Base-by-base conservation (phyloP, 2,329 filamentous ascomycete species). In the Monosporascus sp. region DNA sequence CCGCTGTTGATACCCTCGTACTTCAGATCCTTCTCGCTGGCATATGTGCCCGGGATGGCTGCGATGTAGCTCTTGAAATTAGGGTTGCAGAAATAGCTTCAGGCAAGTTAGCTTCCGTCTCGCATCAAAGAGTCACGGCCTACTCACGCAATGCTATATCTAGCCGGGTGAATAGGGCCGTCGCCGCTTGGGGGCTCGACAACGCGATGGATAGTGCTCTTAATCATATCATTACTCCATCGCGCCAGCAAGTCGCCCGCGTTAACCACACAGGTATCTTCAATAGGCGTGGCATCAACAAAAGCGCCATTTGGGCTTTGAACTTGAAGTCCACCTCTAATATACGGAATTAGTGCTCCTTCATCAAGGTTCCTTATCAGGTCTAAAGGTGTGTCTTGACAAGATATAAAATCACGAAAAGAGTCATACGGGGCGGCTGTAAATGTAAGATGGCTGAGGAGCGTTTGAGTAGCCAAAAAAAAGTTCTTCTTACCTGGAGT, bases 211-310 rank as follows among this genome's bases (percentile, higher is more conserved):
- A 91, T 83, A 4, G 92, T 97, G 66, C 88, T 93, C 74, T 88
- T 91, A 73, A 97, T 96, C 5, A 82, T 88, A 65, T 95, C 90
- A 65, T 97, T 97, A 58, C 88, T 90, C 92, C 91, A 96, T 50
- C 91, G 78, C 1, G 89, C 87, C 49, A 97, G 75, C 60, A 97
- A 68, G 67, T 97, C 92, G 1, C 91, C 92, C 0, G 91, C 91
- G 65, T 97, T 97, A 59, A 96, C 82, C 11, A 97, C 89, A 41
- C 94, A 87, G 0, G 90, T 91, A 52, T 85, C 86, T 37, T 84
- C 77, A 55, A 96, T 93, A 0, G 92, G 91, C 7, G 82, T 90
- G 1, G 89, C 92, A 64, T 96, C 84, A 40, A 96, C 84, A 64
- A 92, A 96, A 0, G 79, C 82, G 2, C 89, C 89, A 41, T 81